Evolutionary conservation across 2,329 filamentous ascomycete genomes (phyloP), one percentile per base, ranked within the genome.

Genomic region (Pyrenophora tritici-repentis): DNA sequence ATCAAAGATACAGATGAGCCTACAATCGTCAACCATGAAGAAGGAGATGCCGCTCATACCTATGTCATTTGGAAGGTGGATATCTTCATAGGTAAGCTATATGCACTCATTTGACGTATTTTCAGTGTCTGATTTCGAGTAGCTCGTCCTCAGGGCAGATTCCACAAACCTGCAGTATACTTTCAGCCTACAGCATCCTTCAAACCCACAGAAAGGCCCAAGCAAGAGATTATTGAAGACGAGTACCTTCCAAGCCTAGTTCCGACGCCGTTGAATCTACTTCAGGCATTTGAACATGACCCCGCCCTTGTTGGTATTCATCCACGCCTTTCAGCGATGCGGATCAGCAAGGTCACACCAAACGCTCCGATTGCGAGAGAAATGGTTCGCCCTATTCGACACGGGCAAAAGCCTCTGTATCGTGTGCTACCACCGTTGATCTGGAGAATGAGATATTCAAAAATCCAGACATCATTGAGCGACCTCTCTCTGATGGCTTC

Each of bases 321-420:
- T 59, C 87, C 89, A 39, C 83, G 83, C 24, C 78, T 94, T 2
- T 91, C 89, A 8, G 88, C 89, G 4, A 78, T 88, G 53, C 81
- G 89, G 40, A 88, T 93, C 29, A 90, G 87, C 35, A 84, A 87
- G 55, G 87, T 92, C 4, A 84, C 86, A 6, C 89, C 88, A 4
- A 80, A 84, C 35, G 84, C 86, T 2, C 82, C 84, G 41, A 78
- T 78, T 26, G 70, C 79, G 18, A 83, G 83, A 58, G 85, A 89
- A 52, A 73, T 81, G 33, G 77, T 84, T 52, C 84, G 83, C 33
- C 84, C 87, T 3, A 80, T 92, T 47, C 83, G 83, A 55, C 86
- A 85, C 10, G 80, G 86, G 4, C 82, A 85, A 41, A 82, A 82
- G 49, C 78, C 87, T 29, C 79, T 83, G 6, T 80, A 90, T 39